These are phyloP conservation scores for Acanthamoeba rhysodes DNA, from an alignment of 208 protist genomes.

Conservation along the genomic window DNA sequence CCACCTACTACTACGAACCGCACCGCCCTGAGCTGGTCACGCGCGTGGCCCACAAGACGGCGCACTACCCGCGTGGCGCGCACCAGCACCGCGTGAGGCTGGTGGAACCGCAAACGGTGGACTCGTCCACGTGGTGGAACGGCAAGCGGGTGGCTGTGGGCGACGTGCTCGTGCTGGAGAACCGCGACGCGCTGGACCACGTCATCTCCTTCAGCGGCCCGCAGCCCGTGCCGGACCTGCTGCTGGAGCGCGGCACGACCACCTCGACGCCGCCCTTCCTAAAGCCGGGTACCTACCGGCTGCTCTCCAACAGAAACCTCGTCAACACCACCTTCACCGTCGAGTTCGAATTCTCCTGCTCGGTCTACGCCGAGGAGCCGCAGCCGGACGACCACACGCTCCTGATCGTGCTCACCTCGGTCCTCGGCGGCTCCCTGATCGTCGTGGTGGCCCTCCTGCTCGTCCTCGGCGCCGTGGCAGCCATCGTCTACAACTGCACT, in stretches of 20 bases:
- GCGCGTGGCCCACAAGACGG: background rate
- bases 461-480: background rate
- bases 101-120: constrained; percentile 13
- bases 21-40: background rate
- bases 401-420: constrained; percentile 25
- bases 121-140: background rate
- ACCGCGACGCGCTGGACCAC: constrained; percentile 21
- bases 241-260: constrained; percentile 35
- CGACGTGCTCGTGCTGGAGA: constrained; percentile 42
- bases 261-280: background rate
- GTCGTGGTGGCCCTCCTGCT: background rate
- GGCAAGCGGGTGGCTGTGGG: background rate
- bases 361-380: constrained; percentile 5
- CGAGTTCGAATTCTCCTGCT: background rate
- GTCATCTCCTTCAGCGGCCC: constrained; percentile 63
- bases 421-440: background rate
- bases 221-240: constrained; percentile 33
- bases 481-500: constrained; percentile 34
- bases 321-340: constrained; percentile 56
- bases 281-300: constrained; percentile 45
- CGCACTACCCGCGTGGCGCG: background rate
- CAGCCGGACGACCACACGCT: constrained; percentile 20
- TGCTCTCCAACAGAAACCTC: constrained; percentile 58
- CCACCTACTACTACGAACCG: background rate
- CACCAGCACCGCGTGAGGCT: background rate